Evolutionary conservation across 129 eudicot genomes (phyloP).

Genomic region (Escallonia rubra): DNA sequence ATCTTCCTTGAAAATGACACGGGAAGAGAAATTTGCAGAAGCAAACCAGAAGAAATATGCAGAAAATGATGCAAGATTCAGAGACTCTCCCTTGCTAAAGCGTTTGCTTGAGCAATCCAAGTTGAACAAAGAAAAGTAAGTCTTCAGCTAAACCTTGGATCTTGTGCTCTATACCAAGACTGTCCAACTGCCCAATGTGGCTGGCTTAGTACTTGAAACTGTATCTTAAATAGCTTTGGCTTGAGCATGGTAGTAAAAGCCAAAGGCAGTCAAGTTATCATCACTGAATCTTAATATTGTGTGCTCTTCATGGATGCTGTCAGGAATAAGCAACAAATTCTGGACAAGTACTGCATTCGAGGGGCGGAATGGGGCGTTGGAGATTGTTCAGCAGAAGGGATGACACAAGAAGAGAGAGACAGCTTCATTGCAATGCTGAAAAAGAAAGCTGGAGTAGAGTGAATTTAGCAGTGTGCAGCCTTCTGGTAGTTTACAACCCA

Average conservation of each 20-base stretch:
- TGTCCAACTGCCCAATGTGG: too few relatives aligned
- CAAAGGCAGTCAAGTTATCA: too few relatives aligned
- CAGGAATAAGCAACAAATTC: slow-evolving; percentile 75
- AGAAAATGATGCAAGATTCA: slow-evolving; percentile 88
- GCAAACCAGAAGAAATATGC: slow-evolving; percentile 87
- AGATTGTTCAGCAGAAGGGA: slow-evolving; percentile 89
- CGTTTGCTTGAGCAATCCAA: slow-evolving; percentile 71
- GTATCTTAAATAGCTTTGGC: too few relatives aligned
- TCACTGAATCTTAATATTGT: too few relatives aligned
- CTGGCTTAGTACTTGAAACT: too few relatives aligned
- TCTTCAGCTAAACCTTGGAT: background rate
- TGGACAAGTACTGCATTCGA: slow-evolving; percentile 86
- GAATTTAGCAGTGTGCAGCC: slow-evolving; percentile 17
- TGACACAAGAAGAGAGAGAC: slow-evolving; percentile 82
- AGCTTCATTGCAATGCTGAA: slow-evolving; percentile 75
- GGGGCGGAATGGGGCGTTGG: slow-evolving; percentile 99
- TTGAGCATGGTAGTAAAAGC: too few relatives aligned
- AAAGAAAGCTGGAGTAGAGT: slow-evolving; percentile 74
- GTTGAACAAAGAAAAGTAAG: slow-evolving; percentile 82
- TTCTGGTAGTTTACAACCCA: slow-evolving; percentile 11
- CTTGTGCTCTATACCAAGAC: too few relatives aligned
- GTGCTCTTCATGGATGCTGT: background rate
- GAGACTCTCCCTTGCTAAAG: slow-evolving; percentile 73
- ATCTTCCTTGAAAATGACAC: background rate
- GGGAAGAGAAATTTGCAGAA: slow-evolving; percentile 39